These are phyloP conservation scores for Scheffersomyces insectosa DNA, from an alignment of 1,139 yeast species.

Conservation along the genomic window DNA sequence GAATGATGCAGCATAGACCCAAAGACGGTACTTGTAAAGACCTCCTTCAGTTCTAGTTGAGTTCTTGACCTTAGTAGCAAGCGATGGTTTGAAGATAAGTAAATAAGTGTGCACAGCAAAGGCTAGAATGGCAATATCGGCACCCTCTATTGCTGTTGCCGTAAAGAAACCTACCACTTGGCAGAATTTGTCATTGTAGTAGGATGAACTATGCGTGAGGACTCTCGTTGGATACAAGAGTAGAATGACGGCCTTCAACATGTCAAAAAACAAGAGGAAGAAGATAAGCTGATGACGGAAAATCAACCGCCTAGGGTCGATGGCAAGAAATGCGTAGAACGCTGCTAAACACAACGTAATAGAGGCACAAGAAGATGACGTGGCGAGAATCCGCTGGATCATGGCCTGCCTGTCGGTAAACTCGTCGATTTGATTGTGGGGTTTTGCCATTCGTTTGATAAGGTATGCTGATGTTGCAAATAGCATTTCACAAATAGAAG, in stretches of 20 bases:
- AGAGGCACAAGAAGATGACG: slow-evolving; percentile 59
- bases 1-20: slow-evolving; percentile 60
- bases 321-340: slow-evolving; percentile 55
- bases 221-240: slow-evolving; percentile 72
- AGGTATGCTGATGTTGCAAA: no score
- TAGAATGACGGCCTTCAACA: slow-evolving; percentile 70
- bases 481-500: no score
- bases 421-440: slow-evolving; percentile 21
- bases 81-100: slow-evolving; percentile 62
- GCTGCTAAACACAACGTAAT: slow-evolving; percentile 55
- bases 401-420: slow-evolving; percentile 27
- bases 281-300: slow-evolving; percentile 75
- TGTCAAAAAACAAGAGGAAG: slow-evolving; percentile 68
- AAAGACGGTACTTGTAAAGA: slow-evolving; percentile 57
- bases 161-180: slow-evolving; percentile 85
- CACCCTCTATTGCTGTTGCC: slow-evolving; percentile 81
- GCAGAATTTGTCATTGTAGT: slow-evolving; percentile 57
- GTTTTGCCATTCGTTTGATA: no score
- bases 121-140: slow-evolving; percentile 79
- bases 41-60: slow-evolving; percentile 69
- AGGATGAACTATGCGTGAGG: slow-evolving; percentile 47
- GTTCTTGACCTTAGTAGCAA: slow-evolving; percentile 46
- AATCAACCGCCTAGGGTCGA: slow-evolving; percentile 60
- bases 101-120: slow-evolving; percentile 84
- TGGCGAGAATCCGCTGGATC: slow-evolving; percentile 52